Evolutionary conservation across 768 basidiomycete species (phyloP), one percentile per base, ranked within the genome.

Genomic region (Amanita pallidorosea): DNA sequence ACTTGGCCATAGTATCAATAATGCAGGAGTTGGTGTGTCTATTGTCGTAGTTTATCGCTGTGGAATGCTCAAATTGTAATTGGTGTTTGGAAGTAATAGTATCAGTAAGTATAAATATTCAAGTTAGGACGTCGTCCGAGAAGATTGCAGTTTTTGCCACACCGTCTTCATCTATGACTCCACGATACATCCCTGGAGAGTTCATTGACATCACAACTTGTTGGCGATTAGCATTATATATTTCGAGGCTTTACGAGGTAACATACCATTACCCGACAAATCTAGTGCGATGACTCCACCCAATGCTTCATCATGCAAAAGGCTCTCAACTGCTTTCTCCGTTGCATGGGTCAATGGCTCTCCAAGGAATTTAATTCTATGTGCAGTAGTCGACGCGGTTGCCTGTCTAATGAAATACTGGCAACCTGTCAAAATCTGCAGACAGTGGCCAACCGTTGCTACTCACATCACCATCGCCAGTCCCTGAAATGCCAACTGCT

Each of bases 271-370:
- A n/a, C 86, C 87, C 12, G 70, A 58, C 46, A 66, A 67, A 62
- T 91, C 86, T 15, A 91, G 61, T 0, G 80, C 85, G 52, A 92
- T 84, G 40, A 89, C 70, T 2, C 89, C 89, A 17, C 89, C 89
- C 6, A 74, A 56, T 2, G 86, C 88, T 8, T 79, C 85, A 23
- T 79, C 70, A 9, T 57, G 15, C 38, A 40, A 42, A 0, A 92
- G 66, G 45, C 83, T 79, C 40, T 81, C 67, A 1, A 89, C 74
- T 4, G 76, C 82, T 7, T 63, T 60, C 47, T 67, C 60, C 2
- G 80, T 66, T 2, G 89, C 88, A 49, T 74, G 63, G 18, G 67
- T 58, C 15, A 91, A 53, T 2, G 83, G 60, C 57, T 88, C 78
- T 17, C 71, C 58, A 7, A 76, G 68, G 57, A 77, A 80, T 55